Percentiles rank a stretch among this genome's conserved stretches.
These are phyloP conservation scores for Tagetes patula DNA, from an alignment of 129 eudicot genomes.

Conservation along the genomic window DNA sequence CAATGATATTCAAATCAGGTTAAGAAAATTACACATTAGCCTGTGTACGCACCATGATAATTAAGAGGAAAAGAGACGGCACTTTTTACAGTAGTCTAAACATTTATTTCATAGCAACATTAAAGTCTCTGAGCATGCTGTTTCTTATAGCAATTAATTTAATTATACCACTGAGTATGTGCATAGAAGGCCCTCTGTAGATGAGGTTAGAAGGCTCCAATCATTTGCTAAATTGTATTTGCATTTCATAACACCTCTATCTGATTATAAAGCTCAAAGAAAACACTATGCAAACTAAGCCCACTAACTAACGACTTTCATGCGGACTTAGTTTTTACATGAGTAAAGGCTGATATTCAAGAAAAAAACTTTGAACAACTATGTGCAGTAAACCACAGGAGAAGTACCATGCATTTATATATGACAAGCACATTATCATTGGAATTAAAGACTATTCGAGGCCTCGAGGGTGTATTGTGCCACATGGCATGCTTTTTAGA, in stretches of 20 bases:
- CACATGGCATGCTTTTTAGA: background rate
- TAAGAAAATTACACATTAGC: background rate
- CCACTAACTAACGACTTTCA: background rate
- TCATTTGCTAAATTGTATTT: background rate
- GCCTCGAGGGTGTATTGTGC: no score
- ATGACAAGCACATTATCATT: background rate
- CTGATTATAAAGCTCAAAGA: no score
- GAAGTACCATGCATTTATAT: background rate
- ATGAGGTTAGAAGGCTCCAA: background rate
- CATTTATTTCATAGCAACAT: background rate
- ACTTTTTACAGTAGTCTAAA: background rate
- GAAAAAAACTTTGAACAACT: background rate
- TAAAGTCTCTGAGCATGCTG: background rate
- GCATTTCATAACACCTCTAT: background rate
- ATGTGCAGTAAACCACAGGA: background rate
- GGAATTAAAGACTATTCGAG: background rate
- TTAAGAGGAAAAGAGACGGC: background rate
- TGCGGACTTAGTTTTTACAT: background rate
- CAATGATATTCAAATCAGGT: constrained; percentile 2
- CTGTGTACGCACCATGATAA: background rate
- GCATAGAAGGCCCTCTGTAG: background rate
- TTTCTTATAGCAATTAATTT: background rate
- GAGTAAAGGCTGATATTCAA: background rate
- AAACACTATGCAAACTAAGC: background rate
- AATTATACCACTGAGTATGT: background rate